These are phyloP conservation scores for Cladosporium oxysporum DNA, from an alignment of 2,329 filamentous ascomycete genomes.

Conservation along the genomic window DNA sequence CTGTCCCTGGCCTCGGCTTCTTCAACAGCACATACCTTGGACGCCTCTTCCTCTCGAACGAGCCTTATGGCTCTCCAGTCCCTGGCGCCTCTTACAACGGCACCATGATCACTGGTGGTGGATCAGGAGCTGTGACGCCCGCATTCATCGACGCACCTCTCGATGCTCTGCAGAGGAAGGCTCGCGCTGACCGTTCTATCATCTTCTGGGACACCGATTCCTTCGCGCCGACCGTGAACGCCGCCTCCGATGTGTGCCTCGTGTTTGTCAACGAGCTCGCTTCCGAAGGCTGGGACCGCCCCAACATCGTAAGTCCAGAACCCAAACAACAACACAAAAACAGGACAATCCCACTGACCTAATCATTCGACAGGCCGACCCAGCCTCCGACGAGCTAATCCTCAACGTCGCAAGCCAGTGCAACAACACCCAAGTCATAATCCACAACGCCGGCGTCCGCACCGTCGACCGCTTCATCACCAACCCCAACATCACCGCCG, in stretches of 20 bases:
- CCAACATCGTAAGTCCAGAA: constrained; percentile 24
- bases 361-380: not conserved
- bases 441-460: constrained; percentile 36
- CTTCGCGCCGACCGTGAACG: constrained; percentile 27
- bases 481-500: constrained; percentile 35
- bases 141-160: constrained; percentile 29
- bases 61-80: constrained; percentile 4
- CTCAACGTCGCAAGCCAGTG: constrained; percentile 34
- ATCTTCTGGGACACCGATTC: constrained; percentile 31
- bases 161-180: constrained; percentile 28
- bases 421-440: constrained; percentile 35
- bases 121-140: constrained; percentile 32
- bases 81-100: constrained; percentile 31
- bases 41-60: constrained; percentile 13
- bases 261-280: constrained; percentile 37
- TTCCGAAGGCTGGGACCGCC: constrained; percentile 32
- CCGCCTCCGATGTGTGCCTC: constrained; percentile 32
- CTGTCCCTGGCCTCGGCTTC: constrained; percentile 1
- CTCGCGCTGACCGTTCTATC: constrained; percentile 26
- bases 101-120: constrained; percentile 44
- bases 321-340: not conserved
- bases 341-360: not conserved
- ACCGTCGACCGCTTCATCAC: constrained; percentile 35
- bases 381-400: constrained; percentile 30
- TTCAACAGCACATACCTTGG: constrained; percentile 18